Percentiles rank a stretch among this genome's conserved stretches.
Evolutionary conservation across 1,139 yeast species (phyloP).

Genomic region (Torulaspora globosa): DNA sequence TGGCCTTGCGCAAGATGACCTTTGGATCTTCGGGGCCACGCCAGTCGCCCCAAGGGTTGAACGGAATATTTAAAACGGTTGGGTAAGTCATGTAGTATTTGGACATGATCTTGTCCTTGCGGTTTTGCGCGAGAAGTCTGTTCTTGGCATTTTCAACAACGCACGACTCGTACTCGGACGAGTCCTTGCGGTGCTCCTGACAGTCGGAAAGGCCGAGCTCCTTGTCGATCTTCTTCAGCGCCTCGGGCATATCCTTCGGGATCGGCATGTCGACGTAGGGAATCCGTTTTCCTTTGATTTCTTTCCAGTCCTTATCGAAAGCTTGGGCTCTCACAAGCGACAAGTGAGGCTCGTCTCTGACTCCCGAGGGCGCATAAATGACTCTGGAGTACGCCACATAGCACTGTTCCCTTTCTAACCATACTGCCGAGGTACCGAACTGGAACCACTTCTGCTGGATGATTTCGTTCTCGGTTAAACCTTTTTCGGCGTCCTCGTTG

Average conservation of each 20-base stretch:
- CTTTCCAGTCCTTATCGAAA: conserved; percentile 26
- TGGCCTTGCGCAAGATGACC: conserved; percentile 37
- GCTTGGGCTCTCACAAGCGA: conserved; percentile 24
- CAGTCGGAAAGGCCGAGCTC: conserved; percentile 13
- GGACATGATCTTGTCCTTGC: conserved; percentile 15
- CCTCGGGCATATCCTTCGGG: conserved; percentile 13
- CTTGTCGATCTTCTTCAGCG: conserved; percentile 8
- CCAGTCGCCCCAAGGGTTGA: conserved; percentile 25
- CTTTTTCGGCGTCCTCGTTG: conserved; percentile 10
- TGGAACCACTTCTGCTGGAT: conserved; percentile 20
- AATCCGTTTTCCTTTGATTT: conserved; percentile 20
- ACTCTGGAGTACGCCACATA: conserved; percentile 21
- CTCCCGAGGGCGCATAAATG: conserved; percentile 14
- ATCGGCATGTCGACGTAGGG: conserved; percentile 18
- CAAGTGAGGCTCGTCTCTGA: conserved; percentile 14
- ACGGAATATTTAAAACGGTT: conserved; percentile 17
- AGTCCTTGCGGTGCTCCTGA: background rate
- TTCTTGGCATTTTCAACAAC: conserved; percentile 9
- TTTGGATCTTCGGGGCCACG: conserved; percentile 52
- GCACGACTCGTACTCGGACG: conserved; percentile 13
- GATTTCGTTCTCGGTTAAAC: conserved; percentile 15
- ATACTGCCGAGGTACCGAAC: conserved; percentile 26
- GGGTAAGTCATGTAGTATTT: conserved; percentile 24
- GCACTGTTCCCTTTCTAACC: conserved; percentile 24
- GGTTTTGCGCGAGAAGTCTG: conserved; percentile 6